Conservation (phyloP, 495 filamentous ascomycete species). For the Hapsidospora chrysogenum region DNA sequence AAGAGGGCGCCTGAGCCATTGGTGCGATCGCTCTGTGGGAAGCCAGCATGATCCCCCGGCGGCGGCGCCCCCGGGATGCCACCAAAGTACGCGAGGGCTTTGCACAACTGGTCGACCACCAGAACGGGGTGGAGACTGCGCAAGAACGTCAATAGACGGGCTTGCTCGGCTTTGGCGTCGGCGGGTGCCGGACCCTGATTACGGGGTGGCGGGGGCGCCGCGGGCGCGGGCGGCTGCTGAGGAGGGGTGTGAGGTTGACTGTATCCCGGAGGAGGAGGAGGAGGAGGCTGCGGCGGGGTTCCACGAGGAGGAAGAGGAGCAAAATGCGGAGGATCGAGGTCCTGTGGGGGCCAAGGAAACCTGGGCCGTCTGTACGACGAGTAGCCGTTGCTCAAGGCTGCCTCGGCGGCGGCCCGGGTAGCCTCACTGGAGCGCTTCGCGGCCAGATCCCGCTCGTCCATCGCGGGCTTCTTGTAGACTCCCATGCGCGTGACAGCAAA, state of each 20-base stretch:
- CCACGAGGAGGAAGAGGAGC: too few relatives aligned
- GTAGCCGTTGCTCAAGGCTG: constrained; percentile 32
- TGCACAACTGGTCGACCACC: constrained; percentile 40
- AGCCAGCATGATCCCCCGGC: constrained; percentile 25
- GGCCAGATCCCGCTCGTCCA: constrained; percentile 28
- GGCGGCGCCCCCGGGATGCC: constrained; percentile 38
- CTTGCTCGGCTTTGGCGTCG: constrained; percentile 38
- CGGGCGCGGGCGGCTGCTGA: background rate
- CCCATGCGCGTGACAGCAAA: constrained; percentile 43
- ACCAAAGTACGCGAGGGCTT: constrained; percentile 39
- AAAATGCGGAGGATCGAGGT: background rate
- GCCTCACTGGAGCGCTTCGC: constrained; percentile 40
- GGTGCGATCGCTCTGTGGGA: constrained; percentile 34
- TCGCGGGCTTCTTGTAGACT: constrained; percentile 24
- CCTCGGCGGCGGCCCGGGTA: constrained; percentile 32
- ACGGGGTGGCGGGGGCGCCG: constrained; percentile 4
- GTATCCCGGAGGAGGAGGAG: too few relatives aligned
- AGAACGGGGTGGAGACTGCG: constrained; percentile 32
- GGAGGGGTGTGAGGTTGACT: too few relatives aligned
- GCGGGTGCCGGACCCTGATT: constrained; percentile 19
- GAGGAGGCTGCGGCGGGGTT: too few relatives aligned
- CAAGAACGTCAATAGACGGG: constrained; percentile 33
- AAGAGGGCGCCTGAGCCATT: constrained; percentile 37
- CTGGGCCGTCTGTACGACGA: constrained; percentile 29
- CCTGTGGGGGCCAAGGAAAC: constrained; percentile 16